phyloP scores from a whole-genome alignment of 306 rosid species.

The Arachis hypogaea region DNA sequence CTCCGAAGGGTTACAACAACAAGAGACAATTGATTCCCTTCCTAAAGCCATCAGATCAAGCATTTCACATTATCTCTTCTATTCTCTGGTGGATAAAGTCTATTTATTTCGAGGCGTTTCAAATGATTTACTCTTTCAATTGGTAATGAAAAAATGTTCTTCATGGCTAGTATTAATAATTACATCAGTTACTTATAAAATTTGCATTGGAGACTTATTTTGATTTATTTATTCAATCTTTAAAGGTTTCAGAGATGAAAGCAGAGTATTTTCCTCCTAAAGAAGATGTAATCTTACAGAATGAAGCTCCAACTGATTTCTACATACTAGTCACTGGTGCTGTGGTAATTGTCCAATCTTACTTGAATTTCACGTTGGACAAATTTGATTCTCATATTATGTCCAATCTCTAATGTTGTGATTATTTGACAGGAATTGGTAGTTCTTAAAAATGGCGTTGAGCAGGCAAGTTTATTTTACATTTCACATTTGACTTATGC shows the following conservation, averaged over 20 bases:
- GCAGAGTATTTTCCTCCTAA: constrained; percentile 97
- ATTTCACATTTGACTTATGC: background rate
- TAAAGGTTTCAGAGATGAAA: constrained; percentile 95
- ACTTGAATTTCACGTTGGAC: background rate
- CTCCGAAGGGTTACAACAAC: constrained; percentile 95
- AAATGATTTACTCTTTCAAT: constrained; percentile 82
- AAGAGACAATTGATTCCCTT: constrained; percentile 88
- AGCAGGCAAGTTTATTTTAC: constrained; percentile 59
- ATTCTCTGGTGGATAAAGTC: constrained; percentile 70
- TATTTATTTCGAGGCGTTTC: constrained; percentile 92
- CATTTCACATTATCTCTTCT: constrained; percentile 88
- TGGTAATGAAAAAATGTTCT: constrained; percentile 57
- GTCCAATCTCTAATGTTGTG: constrained; percentile 34
- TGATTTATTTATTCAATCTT: constrained; percentile 23
- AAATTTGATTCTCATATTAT: background rate
- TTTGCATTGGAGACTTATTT: constrained; percentile 23
- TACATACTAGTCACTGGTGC: constrained; percentile 86
- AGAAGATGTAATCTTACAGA: constrained; percentile 94
- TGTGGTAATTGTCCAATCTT: constrained; percentile 59
- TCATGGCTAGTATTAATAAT: constrained; percentile 9
- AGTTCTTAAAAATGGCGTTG: constrained; percentile 70
- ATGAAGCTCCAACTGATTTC: constrained; percentile 96
- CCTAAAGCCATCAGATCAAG: constrained; percentile 95
- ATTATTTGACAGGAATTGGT: constrained; percentile 62
- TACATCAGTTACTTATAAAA: background rate